phyloP scores from a whole-genome alignment of 306 rosid species.

The Glycyrrhiza uralensis region DNA sequence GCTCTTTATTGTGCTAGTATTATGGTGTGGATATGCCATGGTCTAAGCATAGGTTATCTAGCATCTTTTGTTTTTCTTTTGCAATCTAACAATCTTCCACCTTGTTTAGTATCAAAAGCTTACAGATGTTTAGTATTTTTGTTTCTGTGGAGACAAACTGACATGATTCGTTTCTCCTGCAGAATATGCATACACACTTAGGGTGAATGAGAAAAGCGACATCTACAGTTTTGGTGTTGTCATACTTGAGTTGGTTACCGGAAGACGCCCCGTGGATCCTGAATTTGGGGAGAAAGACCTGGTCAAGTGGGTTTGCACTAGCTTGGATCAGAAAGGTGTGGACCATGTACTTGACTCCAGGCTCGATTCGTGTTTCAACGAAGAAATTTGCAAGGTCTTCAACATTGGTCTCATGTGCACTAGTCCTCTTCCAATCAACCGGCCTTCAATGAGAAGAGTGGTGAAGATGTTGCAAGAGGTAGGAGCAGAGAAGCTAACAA shows the following conservation, averaged over 20 bases:
- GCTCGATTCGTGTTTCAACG: conserved; percentile 74
- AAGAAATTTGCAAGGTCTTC: conserved; percentile 76
- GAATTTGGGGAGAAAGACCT: conserved; percentile 92
- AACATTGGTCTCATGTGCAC: conserved; percentile 90
- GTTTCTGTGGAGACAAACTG: not conserved
- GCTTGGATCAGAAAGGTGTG: conserved; percentile 74
- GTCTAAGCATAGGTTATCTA: not conserved
- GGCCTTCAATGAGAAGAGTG: conserved; percentile 72
- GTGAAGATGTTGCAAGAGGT: conserved; percentile 72
- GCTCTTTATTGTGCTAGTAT: not conserved
- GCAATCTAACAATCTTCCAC: not conserved
- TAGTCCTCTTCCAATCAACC: conserved; percentile 79
- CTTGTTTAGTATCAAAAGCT: not conserved
- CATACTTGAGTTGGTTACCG: conserved; percentile 72
- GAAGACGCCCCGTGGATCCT: conserved; percentile 78
- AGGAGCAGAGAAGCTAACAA: conserved; percentile 37
- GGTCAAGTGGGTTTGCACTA: conserved; percentile 95
- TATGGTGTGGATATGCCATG: not conserved
- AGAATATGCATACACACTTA: conserved; percentile 93
- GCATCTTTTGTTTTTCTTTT: not conserved
- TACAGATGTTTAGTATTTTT: not conserved
- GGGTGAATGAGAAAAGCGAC: conserved; percentile 96
- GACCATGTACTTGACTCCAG: conserved; percentile 70
- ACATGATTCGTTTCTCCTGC: conserved; percentile 27
- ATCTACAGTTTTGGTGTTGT: conserved; percentile 96